Conservation (phyloP, 345 rosid species). For the Moricandia arvensis region DNA sequence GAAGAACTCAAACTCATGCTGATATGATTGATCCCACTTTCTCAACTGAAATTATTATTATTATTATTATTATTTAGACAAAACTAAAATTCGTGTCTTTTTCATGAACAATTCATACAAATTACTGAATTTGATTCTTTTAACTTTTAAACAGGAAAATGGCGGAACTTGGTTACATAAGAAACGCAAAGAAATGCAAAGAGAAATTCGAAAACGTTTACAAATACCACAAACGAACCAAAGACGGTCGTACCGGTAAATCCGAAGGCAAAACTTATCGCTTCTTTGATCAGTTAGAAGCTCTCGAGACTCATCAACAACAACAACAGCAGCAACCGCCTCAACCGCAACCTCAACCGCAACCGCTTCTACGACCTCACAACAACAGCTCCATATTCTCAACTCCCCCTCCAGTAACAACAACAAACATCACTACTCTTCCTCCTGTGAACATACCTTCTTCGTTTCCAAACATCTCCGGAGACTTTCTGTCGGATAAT, state of each 20-base stretch:
- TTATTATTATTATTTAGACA: background rate
- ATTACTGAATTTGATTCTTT: background rate
- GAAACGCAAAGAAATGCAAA: conserved; percentile 86
- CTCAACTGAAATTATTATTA: conserved; percentile 1
- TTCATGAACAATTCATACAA: background rate
- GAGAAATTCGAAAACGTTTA: conserved; percentile 94
- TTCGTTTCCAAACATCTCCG: conserved; percentile 38
- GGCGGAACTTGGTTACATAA: conserved; percentile 66
- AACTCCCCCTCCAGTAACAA: conserved; percentile 37
- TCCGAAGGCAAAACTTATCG: conserved; percentile 69
- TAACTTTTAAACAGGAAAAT: conserved; percentile 57
- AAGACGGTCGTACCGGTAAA: conserved; percentile 74
- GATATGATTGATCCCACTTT: conserved; percentile 14
- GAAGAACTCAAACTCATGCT: conserved; percentile 22
- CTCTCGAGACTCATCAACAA: conserved; percentile 46
- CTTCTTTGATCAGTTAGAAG: conserved; percentile 80
- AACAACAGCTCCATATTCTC: conserved; percentile 4
- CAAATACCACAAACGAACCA: conserved; percentile 91
- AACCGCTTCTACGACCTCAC: conserved; percentile 13
- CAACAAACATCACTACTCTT: background rate
- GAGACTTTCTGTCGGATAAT: conserved; percentile 47
- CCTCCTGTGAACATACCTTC: no score
- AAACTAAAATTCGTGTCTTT: conserved; percentile 7
- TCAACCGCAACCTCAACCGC: conserved; percentile 9
- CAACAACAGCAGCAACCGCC: background rate